Percentiles rank a stretch among this genome's conserved stretches.
These are phyloP conservation scores for Aspergillus ellipticus DNA, from an alignment of 495 filamentous ascomycete genomes.

Conservation along the genomic window DNA sequence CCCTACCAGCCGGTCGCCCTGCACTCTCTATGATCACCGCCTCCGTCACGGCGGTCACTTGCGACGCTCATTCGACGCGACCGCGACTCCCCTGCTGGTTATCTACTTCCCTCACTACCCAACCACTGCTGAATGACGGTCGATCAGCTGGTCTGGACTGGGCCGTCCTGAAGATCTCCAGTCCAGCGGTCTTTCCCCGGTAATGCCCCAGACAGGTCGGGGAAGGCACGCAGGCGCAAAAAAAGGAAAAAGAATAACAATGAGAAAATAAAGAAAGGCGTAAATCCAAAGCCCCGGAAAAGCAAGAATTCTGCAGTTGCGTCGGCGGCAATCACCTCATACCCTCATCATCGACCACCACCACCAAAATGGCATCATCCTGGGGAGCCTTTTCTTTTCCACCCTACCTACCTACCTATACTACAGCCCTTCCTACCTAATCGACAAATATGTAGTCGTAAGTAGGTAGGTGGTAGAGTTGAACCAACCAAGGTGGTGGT, in stretches of 20 bases:
- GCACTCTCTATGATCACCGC: slow-evolving; percentile 8
- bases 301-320: not conserved
- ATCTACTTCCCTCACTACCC: slow-evolving; percentile 10
- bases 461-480: too few relatives aligned
- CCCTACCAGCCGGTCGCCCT: too few relatives aligned
- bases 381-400: not conserved
- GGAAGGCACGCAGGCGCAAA: slow-evolving; percentile 12
- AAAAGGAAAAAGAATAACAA: slow-evolving; percentile 4
- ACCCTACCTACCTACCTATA: not conserved
- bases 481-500: not conserved
- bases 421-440: not conserved
- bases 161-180: slow-evolving; percentile 6
- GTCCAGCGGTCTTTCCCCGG: slow-evolving; percentile 15
- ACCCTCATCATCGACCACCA: slow-evolving; percentile 9
- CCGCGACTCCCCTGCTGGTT: slow-evolving; percentile 2
- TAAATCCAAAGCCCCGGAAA: not conserved
- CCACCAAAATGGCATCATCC: slow-evolving; percentile 12
- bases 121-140: slow-evolving; percentile 16
- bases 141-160: slow-evolving; percentile 26
- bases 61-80: slow-evolving; percentile 14
- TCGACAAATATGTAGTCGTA: not conserved
- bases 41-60: slow-evolving; percentile 7
- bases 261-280: not conserved
- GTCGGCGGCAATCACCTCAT: slow-evolving; percentile 11
- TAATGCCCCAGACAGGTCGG: slow-evolving; percentile 17